Evolutionary conservation across 2,329 filamentous ascomycete species (phyloP).

Genomic region (Trichoderma koningii): DNA sequence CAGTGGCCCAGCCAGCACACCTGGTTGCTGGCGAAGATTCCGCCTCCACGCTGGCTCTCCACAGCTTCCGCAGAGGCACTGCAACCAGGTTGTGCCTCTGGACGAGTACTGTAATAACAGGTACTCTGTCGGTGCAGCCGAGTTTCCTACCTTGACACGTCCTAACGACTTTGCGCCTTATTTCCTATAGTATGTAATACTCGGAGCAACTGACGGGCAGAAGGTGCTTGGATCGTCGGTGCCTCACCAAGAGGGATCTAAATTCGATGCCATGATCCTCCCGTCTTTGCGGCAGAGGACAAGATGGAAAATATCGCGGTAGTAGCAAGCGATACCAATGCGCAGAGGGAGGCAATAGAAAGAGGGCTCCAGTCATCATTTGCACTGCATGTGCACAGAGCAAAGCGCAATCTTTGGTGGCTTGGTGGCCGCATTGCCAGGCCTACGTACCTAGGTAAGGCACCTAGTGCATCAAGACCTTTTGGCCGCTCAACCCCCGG

Average conservation of each 20-base stretch:
- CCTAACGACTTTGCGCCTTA: too few relatives aligned
- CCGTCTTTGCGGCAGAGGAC: too few relatives aligned
- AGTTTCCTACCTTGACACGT: background rate
- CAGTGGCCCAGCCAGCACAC: slow-evolving; percentile 24
- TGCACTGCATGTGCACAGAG: slow-evolving; percentile 3
- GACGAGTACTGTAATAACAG: background rate
- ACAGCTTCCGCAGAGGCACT: slow-evolving; percentile 12
- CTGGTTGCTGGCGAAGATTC: slow-evolving; percentile 13
- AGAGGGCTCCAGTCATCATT: too few relatives aligned
- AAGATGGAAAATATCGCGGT: too few relatives aligned
- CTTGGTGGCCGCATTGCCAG: slow-evolving; percentile 24
- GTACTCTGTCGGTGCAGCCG: background rate
- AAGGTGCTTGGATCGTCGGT: too few relatives aligned
- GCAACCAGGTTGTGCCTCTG: background rate
- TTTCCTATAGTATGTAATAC: too few relatives aligned
- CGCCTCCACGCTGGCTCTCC: slow-evolving; percentile 19
- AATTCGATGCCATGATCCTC: too few relatives aligned
- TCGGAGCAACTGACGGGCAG: too few relatives aligned
- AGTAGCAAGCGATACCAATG: background rate
- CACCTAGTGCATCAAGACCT: slow-evolving; percentile 10
- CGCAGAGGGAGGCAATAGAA: too few relatives aligned
- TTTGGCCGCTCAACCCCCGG: slow-evolving; percentile 15
- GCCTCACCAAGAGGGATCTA: too few relatives aligned
- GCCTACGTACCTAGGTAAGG: background rate
- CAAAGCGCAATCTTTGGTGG: background rate